Conservation (phyloP, 139 green algal species). For the Edaphochlamys debaryana region DNA sequence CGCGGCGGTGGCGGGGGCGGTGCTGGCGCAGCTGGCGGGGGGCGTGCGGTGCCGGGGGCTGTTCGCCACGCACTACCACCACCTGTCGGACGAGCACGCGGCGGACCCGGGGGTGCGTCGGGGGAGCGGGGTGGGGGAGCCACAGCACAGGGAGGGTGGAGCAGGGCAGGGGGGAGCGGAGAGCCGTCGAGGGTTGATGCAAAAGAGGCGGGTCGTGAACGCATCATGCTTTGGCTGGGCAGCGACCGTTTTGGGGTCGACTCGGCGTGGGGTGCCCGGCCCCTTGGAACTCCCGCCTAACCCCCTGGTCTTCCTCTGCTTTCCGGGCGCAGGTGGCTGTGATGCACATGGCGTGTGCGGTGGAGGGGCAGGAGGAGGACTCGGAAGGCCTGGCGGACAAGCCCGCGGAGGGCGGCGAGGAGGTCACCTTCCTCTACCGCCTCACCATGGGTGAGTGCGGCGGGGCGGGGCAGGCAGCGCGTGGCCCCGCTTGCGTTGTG, state of each 20-base stretch:
- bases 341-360: constrained; percentile 91
- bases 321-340: constrained; percentile 69
- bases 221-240: too few species aligned
- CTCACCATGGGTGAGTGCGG: constrained; percentile 35
- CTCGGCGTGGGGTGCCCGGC: too few species aligned
- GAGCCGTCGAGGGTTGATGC: too few species aligned
- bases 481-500: not conserved
- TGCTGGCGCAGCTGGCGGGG: constrained; percentile 84
- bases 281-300: too few species aligned
- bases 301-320: too few species aligned
- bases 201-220: too few species aligned
- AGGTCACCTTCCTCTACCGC: constrained; percentile 95
- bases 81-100: constrained; percentile 76
- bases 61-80: constrained; percentile 99
- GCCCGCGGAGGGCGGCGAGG: constrained; percentile 52
- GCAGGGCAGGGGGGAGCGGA: too few species aligned
- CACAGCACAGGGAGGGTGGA: not conserved
- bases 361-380: constrained; percentile 47
- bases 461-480: not conserved
- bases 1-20: constrained; percentile 92
- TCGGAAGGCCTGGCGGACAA: not conserved
- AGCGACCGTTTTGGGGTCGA: too few species aligned
- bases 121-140: too few species aligned
- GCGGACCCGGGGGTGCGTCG: constrained; percentile 50
- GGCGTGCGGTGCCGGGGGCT: constrained; percentile 80